Evolutionary conservation across 1,284 basidiomycete species (phyloP).

Genomic region (Microbotryum lychnidis-dioicae): DNA sequence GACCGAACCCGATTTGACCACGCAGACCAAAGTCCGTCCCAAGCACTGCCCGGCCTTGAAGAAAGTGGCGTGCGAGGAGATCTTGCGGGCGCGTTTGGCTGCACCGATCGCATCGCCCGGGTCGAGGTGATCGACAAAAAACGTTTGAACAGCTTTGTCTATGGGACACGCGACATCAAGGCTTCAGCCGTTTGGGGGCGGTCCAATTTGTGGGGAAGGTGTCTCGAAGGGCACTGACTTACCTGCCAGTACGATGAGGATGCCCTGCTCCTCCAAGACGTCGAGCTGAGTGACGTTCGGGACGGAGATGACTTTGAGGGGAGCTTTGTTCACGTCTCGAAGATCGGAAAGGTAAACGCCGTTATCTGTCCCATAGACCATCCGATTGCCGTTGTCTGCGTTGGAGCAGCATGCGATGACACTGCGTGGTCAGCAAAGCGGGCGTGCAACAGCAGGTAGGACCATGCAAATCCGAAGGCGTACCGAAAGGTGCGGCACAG

Average conservation of each 20-base stretch:
- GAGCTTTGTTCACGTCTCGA: slow-evolving; percentile 56
- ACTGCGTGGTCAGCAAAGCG: background rate
- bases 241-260: slow-evolving; percentile 92
- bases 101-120: slow-evolving; percentile 82
- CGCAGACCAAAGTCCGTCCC: slow-evolving; percentile 88
- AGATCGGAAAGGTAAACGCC: slow-evolving; percentile 92
- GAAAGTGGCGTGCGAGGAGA: slow-evolving; percentile 93
- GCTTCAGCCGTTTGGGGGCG: background rate
- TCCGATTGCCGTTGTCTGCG: slow-evolving; percentile 69
- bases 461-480: slow-evolving; percentile 40
- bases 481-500: slow-evolving; percentile 89
- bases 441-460: background rate
- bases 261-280: slow-evolving; percentile 90
- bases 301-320: slow-evolving; percentile 80
- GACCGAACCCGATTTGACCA: slow-evolving; percentile 78
- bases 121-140: slow-evolving; percentile 88
- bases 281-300: slow-evolving; percentile 91
- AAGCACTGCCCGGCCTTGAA: slow-evolving; percentile 95
- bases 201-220: background rate
- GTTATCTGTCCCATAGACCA: slow-evolving; percentile 94
- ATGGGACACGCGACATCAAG: background rate
- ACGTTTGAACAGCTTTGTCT: slow-evolving; percentile 66
- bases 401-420: background rate
- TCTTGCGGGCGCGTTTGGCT: slow-evolving; percentile 85
- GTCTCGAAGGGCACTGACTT: slow-evolving; percentile 29